Percentiles rank a stretch among this genome's conserved stretches.
These are phyloP conservation scores for Solanum piurae DNA, from an alignment of 257 asterid genomes.

Conservation along the genomic window DNA sequence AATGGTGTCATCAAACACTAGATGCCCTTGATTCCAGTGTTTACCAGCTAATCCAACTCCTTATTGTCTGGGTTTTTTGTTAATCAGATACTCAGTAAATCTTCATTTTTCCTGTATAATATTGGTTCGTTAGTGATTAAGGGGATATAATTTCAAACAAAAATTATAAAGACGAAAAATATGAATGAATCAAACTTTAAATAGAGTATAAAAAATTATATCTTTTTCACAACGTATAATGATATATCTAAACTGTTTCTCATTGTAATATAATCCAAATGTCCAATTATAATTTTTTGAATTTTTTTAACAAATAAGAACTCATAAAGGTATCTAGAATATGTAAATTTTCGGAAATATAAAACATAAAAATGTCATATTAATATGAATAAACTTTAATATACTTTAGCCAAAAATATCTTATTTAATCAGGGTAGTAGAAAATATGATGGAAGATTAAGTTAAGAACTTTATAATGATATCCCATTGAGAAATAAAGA, in stretches of 20 bases:
- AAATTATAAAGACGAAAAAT: too few relatives aligned
- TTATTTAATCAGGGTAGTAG: neutral
- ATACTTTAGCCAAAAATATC: neutral
- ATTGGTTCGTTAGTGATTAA: neutral
- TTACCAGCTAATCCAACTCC: constrained; percentile 30
- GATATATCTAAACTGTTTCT: too few relatives aligned
- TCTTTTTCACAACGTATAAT: too few relatives aligned
- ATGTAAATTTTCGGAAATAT: too few relatives aligned
- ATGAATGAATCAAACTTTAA: too few relatives aligned
- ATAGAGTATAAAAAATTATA: too few relatives aligned
- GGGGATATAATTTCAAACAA: too few relatives aligned
- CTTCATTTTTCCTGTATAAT: neutral
- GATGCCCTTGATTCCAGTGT: neutral
- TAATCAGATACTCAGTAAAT: neutral
- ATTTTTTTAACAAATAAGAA: too few relatives aligned
- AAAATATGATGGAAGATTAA: neutral
- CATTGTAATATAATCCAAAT: too few relatives aligned
- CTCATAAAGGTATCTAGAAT: too few relatives aligned
- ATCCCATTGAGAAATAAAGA: neutral
- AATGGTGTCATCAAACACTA: constrained; percentile 20
- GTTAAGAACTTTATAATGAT: neutral
- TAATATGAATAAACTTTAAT: neutral
- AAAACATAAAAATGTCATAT: too few relatives aligned
- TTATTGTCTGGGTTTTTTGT: constrained; percentile 4
- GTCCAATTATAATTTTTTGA: too few relatives aligned